These are phyloP conservation scores for Verticillium zaregamsianum DNA, from an alignment of 2,329 filamentous ascomycete species.

Conservation along the genomic window DNA sequence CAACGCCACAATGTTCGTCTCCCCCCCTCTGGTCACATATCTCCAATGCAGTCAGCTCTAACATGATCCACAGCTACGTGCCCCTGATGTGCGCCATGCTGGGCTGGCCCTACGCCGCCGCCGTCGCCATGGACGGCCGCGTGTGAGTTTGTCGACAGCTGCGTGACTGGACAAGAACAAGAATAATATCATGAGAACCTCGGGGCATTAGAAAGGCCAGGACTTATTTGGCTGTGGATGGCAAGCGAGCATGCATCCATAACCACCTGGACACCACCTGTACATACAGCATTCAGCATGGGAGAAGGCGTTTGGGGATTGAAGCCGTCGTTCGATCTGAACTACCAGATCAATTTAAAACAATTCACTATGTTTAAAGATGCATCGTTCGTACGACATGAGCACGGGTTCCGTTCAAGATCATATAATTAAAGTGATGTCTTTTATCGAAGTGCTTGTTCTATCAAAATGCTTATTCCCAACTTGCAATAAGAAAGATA, in stretches of 20 bases:
- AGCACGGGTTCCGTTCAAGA: too few species aligned
- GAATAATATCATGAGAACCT: neutral
- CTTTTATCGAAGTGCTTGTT: too few species aligned
- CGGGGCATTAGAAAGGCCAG: neutral
- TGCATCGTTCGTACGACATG: neutral
- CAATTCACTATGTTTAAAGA: constrained; percentile 9
- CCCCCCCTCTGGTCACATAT: neutral
- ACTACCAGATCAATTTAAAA: neutral
- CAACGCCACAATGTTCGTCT: constrained; percentile 28
- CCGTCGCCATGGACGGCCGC: constrained; percentile 5
- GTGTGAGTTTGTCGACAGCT: constrained; percentile 1
- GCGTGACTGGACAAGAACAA: neutral
- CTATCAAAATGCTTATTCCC: too few species aligned
- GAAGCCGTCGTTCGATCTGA: constrained; percentile 4
- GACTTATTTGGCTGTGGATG: neutral
- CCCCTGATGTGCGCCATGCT: constrained; percentile 5
- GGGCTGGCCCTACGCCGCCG: constrained; percentile 12
- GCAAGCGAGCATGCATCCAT: neutral
- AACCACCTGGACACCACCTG: constrained; percentile 1
- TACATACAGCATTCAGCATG: constrained; percentile 11
- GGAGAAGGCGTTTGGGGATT: constrained; percentile 5
- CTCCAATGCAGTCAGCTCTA: neutral
- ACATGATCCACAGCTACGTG: constrained; percentile 1
- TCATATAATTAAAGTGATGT: too few species aligned
- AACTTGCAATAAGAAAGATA: too few species aligned